Percentiles rank a stretch among this genome's conserved stretches.
Conservation (phyloP, 2,329 filamentous ascomycete species). For the Cadophora gregata region DNA sequence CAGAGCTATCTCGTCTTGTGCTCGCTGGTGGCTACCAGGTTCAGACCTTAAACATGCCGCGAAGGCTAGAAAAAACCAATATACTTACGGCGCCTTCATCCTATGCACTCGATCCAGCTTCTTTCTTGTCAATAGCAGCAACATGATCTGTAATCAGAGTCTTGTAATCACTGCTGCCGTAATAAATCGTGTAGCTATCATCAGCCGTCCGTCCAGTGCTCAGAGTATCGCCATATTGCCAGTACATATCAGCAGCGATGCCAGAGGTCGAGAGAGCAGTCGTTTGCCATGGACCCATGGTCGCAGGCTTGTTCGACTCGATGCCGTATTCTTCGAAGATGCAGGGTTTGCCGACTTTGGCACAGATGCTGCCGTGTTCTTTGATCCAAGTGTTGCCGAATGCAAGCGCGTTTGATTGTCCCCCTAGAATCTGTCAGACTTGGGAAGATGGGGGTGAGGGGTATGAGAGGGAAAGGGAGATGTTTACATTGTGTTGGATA, state of each 20-base stretch:
- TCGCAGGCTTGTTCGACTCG: conserved; percentile 28
- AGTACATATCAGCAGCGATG: conserved; percentile 41
- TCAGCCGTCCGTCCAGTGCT: conserved; percentile 35
- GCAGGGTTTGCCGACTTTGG: conserved; percentile 48
- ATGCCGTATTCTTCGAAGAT: conserved; percentile 50
- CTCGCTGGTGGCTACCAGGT: too few species aligned
- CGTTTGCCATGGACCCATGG: conserved; percentile 33
- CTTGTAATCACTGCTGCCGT: conserved; percentile 9
- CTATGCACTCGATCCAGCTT: neutral
- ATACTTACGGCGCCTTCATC: neutral
- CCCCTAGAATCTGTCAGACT: conserved; percentile 28
- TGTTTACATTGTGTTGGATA: conserved; percentile 51
- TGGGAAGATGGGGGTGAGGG: neutral
- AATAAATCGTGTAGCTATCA: conserved; percentile 30
- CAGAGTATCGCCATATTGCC: conserved; percentile 41
- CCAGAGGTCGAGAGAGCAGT: conserved; percentile 28
- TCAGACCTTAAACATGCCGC: too few species aligned
- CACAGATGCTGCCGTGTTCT: conserved; percentile 49
- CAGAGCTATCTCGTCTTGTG: too few species aligned
- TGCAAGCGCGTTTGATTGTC: conserved; percentile 35
- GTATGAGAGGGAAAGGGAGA: too few species aligned
- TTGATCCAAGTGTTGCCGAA: conserved; percentile 56
- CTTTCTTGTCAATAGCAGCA: conserved; percentile 6
- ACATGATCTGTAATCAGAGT: conserved; percentile 11
- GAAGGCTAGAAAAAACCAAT: too few species aligned